These are phyloP conservation scores for Silene vulgaris DNA, from an alignment of 179 eudicot species.

Conservation along the genomic window DNA sequence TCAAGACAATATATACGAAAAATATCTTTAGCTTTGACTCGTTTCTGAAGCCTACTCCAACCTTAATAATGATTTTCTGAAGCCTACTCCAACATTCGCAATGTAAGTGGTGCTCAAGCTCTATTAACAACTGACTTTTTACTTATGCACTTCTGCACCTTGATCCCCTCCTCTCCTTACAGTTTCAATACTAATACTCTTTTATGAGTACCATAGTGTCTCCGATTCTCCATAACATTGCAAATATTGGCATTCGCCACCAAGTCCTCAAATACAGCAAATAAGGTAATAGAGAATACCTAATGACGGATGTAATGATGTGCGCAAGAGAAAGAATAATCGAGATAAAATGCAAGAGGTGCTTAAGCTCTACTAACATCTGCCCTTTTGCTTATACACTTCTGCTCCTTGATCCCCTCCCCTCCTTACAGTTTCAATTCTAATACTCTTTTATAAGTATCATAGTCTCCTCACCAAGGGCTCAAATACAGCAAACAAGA, in stretches of 20 bases:
- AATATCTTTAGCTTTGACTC: too few species aligned
- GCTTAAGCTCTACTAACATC: neutral
- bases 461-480: neutral
- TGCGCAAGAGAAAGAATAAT: neutral
- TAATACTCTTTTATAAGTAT: neutral
- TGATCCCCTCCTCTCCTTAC: neutral
- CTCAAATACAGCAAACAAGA: slow-evolving; percentile 14
- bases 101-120: neutral
- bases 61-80: too few species aligned
- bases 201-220: neutral
- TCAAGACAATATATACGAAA: too few species aligned
- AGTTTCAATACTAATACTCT: neutral
- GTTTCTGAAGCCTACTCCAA: too few species aligned
- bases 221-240: neutral
- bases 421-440: neutral
- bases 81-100: too few species aligned
- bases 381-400: neutral
- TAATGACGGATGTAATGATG: neutral
- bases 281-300: slow-evolving; percentile 37
- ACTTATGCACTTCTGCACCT: neutral
- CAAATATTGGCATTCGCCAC: neutral
- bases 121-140: neutral
- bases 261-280: slow-evolving; percentile 9
- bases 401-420: neutral
- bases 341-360: neutral